A percentile compares a stretch with the other conserved stretches of the same genome.
phyloP scores from a whole-genome alignment of 345 rosid genomes.

The Erodium maritimum region DNA sequence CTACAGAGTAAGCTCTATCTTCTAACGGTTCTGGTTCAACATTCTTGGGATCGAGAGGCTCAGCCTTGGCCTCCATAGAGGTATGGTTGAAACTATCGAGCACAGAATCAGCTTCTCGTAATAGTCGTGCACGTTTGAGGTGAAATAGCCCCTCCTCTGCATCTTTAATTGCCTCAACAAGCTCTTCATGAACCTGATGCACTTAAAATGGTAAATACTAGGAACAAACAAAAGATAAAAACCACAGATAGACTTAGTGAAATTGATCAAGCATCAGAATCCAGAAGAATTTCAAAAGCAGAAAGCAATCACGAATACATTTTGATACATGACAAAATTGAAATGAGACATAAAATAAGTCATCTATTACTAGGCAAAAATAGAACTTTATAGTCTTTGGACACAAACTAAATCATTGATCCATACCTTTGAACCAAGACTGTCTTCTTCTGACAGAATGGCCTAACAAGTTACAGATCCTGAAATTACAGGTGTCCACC shows the following conservation, averaged over 20 bases:
- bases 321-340: neutral
- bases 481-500: neutral
- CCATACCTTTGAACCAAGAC: too few species aligned
- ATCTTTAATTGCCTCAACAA: slow-evolving; percentile 49
- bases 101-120: slow-evolving; percentile 54
- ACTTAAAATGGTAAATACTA: neutral
- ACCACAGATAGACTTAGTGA: neutral
- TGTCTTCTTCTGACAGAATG: too few species aligned
- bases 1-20: slow-evolving; percentile 36
- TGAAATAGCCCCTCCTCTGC: slow-evolving; percentile 73
- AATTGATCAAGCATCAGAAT: neutral
- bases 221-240: neutral
- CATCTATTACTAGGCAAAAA: neutral
- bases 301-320: neutral
- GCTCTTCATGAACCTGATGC: slow-evolving; percentile 64
- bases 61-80: slow-evolving; percentile 34
- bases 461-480: neutral
- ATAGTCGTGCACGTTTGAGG: slow-evolving; percentile 59
- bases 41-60: slow-evolving; percentile 32
- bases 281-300: neutral
- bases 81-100: slow-evolving; percentile 15
- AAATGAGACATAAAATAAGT: neutral
- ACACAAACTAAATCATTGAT: neutral
- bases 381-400: neutral
- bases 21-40: slow-evolving; percentile 39